These are phyloP conservation scores for Dicorynia guianensis DNA, from an alignment of 306 rosid genomes.

Conservation along the genomic window DNA sequence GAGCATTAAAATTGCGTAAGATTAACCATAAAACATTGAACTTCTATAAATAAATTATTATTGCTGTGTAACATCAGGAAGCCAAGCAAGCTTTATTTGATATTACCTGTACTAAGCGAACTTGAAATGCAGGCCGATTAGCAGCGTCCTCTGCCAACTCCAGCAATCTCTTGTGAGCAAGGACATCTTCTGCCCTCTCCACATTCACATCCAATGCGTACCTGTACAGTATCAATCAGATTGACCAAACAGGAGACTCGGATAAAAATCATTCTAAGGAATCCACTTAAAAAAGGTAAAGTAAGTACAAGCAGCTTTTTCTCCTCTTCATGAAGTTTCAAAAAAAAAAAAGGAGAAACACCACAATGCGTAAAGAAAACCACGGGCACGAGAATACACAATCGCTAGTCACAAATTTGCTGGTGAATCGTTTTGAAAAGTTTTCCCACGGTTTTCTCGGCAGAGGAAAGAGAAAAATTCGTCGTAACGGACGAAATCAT, in stretches of 20 bases:
- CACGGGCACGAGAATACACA: neutral
- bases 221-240: conserved; percentile 60
- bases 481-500: neutral
- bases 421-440: conserved; percentile 26
- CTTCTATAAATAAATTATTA: neutral
- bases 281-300: conserved; percentile 49
- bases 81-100: neutral
- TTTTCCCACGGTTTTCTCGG: neutral
- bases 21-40: too few relatives aligned
- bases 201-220: conserved; percentile 98
- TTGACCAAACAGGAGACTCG: conserved; percentile 48
- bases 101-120: conserved; percentile 87
- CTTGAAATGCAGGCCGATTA: conserved; percentile 81
- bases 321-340: conserved; percentile 17
- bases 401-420: conserved; percentile 21
- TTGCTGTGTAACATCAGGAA: neutral
- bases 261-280: conserved; percentile 51
- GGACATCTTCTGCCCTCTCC: conserved; percentile 98
- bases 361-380: neutral
- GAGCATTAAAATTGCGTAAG: too few relatives aligned
- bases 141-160: conserved; percentile 82
- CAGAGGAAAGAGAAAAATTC: too few relatives aligned
- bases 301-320: conserved; percentile 29
- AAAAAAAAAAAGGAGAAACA: conserved; percentile 23
- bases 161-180: conserved; percentile 82